phyloP scores from a whole-genome alignment of 2,329 filamentous ascomycete species.

The Apiospora sp. region DNA sequence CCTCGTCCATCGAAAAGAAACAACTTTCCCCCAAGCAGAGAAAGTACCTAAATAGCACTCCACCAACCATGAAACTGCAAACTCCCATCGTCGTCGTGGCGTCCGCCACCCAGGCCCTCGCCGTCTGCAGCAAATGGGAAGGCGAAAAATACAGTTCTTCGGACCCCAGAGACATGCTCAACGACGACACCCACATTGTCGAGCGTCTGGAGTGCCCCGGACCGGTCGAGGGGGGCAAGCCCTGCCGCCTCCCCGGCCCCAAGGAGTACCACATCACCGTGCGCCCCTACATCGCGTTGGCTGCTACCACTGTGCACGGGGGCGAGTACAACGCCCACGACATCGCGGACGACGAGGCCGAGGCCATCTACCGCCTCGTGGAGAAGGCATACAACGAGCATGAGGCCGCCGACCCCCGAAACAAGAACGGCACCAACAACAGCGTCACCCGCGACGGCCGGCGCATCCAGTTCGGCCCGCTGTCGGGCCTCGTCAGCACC shows the following conservation, averaged over 20 bases:
- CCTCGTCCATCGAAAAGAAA: neutral
- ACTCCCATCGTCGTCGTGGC: neutral
- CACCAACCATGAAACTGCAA: neutral
- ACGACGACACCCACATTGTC: neutral
- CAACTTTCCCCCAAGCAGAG: neutral
- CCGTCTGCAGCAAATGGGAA: neutral
- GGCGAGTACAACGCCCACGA: neutral
- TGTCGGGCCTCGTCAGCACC: neutral
- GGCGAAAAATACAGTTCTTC: rapidly evolving
- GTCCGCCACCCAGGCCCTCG: neutral
- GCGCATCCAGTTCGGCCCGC: neutral
- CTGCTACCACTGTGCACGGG: neutral
- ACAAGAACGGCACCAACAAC: no score
- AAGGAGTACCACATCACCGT: neutral
- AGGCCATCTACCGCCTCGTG: neutral
- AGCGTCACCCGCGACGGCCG: no score
- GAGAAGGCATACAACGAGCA: neutral
- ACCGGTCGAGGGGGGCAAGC: neutral
- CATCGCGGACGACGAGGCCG: neutral
- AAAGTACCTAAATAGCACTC: neutral
- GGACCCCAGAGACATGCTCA: neutral
- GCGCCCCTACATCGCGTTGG: neutral
- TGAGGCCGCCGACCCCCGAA: neutral
- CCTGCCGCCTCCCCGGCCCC: neutral
- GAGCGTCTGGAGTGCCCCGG: neutral